A percentile compares a stretch with the other conserved stretches of the same genome.
Evolutionary conservation across 768 basidiomycete genomes (phyloP).

Genomic region (Termitomyces eurrhizus): DNA sequence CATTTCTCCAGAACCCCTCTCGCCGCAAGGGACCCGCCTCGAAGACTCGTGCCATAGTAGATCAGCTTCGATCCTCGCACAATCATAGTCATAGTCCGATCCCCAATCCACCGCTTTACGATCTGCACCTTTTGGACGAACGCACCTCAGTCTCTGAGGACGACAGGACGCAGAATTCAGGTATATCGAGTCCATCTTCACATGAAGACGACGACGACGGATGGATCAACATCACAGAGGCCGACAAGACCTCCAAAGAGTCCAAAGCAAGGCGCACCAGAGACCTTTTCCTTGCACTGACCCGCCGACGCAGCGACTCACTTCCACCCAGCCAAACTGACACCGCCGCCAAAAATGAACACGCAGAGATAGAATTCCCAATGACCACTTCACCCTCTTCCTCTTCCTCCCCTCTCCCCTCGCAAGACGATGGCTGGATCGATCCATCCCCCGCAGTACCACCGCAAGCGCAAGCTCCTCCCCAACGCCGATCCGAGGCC

Average conservation of each 20-base stretch:
- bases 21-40: conserved; percentile 41
- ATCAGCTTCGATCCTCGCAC: conserved; percentile 41
- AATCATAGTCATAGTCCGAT: conserved; percentile 25
- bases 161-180: conserved; percentile 28
- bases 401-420: conserved; percentile 23
- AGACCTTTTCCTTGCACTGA: conserved; percentile 40
- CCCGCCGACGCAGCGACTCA: conserved; percentile 37
- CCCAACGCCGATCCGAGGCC: conserved; percentile 12
- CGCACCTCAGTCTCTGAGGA: conserved; percentile 37
- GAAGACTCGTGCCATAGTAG: conserved; percentile 57
- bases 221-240: conserved; percentile 36
- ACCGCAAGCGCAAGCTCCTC: background rate
- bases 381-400: conserved; percentile 21
- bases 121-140: conserved; percentile 27
- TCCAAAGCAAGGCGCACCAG: conserved; percentile 36
- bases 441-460: conserved; percentile 21
- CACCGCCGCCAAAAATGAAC: conserved; percentile 10
- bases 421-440: conserved; percentile 36
- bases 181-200: conserved; percentile 26
- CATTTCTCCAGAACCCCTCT: conserved; percentile 42
- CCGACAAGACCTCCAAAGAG: conserved; percentile 17
- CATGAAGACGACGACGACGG: conserved; percentile 41
- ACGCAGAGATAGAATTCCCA: conserved; percentile 8
- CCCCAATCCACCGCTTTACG: conserved; percentile 31
- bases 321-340: conserved; percentile 24